Evolutionary conservation across 2,329 filamentous ascomycete genomes (phyloP).

Genomic region (Apiospora sp.): DNA sequence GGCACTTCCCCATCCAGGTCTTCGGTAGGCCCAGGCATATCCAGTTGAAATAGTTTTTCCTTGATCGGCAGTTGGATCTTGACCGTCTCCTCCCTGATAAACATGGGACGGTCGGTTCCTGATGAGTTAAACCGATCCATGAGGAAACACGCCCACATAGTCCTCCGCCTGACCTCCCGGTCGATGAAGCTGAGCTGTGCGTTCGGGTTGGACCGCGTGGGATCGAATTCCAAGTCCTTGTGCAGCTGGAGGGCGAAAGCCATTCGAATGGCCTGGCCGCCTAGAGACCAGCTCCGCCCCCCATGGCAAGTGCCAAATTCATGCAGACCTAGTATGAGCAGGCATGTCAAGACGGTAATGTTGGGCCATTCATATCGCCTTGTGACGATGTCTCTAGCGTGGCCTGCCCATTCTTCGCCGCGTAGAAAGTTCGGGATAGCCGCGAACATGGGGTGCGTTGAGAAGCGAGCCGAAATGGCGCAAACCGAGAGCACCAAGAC

Average conservation of each 20-base stretch:
- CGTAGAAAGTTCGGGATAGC: slow-evolving; percentile 82
- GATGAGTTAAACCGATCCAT: slow-evolving; percentile 99
- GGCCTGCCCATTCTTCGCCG: slow-evolving; percentile 89
- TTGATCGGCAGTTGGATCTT: slow-evolving; percentile 91
- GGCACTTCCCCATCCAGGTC: slow-evolving; percentile 76
- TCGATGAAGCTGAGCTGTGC: slow-evolving; percentile 86
- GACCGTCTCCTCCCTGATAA: slow-evolving; percentile 88
- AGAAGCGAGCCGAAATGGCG: slow-evolving; percentile 94
- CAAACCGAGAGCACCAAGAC: slow-evolving; percentile 94
- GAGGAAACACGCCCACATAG: slow-evolving; percentile 98
- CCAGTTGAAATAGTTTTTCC: slow-evolving; percentile 88
- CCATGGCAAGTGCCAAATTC: slow-evolving; percentile 98
- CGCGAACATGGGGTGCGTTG: slow-evolving; percentile 82
- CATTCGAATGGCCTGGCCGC: slow-evolving; percentile 95
- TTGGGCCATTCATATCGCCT: slow-evolving; percentile 94
- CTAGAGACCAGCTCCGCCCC: slow-evolving; percentile 93
- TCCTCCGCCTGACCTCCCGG: slow-evolving; percentile 88
- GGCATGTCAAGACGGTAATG: slow-evolving; percentile 92
- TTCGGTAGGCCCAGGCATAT: slow-evolving; percentile 89
- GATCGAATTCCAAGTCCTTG: slow-evolving; percentile 86
- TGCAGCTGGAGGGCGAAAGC: slow-evolving; percentile 95
- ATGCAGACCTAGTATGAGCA: slow-evolving; percentile 87
- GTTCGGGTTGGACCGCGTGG: slow-evolving; percentile 67
- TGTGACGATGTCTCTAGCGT: slow-evolving; percentile 86
- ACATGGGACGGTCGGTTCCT: slow-evolving; percentile 89